Evolutionary conservation across 169 alveolate species (phyloP), one percentile per base, ranked within the genome.

Genomic region (Eimeria zaria): DNA sequence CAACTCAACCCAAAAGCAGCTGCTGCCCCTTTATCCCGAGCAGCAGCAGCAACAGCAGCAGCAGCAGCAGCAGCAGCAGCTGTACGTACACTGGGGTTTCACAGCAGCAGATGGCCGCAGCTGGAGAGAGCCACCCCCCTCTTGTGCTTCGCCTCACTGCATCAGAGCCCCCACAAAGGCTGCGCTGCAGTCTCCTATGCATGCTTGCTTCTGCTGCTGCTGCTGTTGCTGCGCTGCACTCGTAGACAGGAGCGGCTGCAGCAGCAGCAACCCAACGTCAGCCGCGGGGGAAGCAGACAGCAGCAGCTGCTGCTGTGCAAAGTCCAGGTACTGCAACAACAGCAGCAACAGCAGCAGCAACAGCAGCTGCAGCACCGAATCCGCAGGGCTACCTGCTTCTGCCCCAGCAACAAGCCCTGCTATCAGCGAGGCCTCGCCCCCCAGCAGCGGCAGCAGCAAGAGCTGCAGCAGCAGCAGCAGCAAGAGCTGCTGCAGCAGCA

Each of bases 61-160:
- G 67, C 71, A 46, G 90, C 90, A 81, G 90, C 90, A 81, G 90
- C 90, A 0, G 90, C 90, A 81, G 90, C 90, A 51, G 90, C 62
- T 81, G 90, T 81, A 81, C 71, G 71, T 81, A 39, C 90, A 81
- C 90, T 81, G 90, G 90, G 90, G 90, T 0, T 81, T 81, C 48
- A 81, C 67, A 22, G 90, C 90, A 53, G 90, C 71, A 53, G 90
- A 81, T 14, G 90, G 90, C 27, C 90, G 71, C 90, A 81, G 90
- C 67, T 81, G 90, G 90, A 81, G 73, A 27, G 90, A 81, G 90
- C 90, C 90, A 18, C 90, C 90, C 33, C 46, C 90, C 24, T 46
- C 51, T 30, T 81, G 90, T 51, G 90, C 90, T 46, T 48, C 71
- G 20, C 90, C 90, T 18, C 48, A 81, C 24, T 81, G 90, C 48